Base-by-base conservation (phyloP, 768 basidiomycete genomes). In the Trametes maxima region DNA sequence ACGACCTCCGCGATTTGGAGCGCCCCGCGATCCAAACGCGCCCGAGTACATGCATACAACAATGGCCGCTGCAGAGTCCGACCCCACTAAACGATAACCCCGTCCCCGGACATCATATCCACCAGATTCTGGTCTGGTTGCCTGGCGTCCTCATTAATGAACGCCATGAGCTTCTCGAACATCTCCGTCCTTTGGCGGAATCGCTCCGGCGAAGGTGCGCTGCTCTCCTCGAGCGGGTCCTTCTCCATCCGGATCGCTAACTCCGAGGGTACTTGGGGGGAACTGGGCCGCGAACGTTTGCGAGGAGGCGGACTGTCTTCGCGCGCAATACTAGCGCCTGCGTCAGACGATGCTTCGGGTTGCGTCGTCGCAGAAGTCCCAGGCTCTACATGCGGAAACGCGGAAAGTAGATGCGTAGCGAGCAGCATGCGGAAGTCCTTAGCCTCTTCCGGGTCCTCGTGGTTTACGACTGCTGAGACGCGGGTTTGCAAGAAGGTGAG, bases 381-480 rank as follows among this genome's bases (percentile, higher is more conserved):
- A 4, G 19, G 37, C 1, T 47, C 12, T 2, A 56, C n/a, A 14
- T 51, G 57, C 1, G 58, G 35, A 17, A 57, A 51, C 22, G 49
- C 74, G 54, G 78, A 74, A 12, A 92, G 75, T 4, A 92, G 77
- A 64, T 90, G 81, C 14, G 62, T 43, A 3, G 84, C 80, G 46
- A 92, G 81, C 7, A 93, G 77, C 0, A 83, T 80, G 22, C 89
- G 82, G 69, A 92, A 92, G 7, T 74, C 69, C 42, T 79, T 79
- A 0, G 86, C 79, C 68, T 92, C 90, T 57, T 83, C 80, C 0
- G 79, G 67, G 65, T 88, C 81, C 57, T 74, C 76, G 65, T 91
- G 89, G 69, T 92, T 83, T 17, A 92, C 91, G 3, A 90, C 85
- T 1, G 79, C 79, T 0, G 85, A 85, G 10, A 94, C 88, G 50